Evolutionary conservation across 2,329 filamentous ascomycete species (phyloP), one percentile per base, ranked within the genome.

Genomic region (Hymenoscyphus salicellus): DNA sequence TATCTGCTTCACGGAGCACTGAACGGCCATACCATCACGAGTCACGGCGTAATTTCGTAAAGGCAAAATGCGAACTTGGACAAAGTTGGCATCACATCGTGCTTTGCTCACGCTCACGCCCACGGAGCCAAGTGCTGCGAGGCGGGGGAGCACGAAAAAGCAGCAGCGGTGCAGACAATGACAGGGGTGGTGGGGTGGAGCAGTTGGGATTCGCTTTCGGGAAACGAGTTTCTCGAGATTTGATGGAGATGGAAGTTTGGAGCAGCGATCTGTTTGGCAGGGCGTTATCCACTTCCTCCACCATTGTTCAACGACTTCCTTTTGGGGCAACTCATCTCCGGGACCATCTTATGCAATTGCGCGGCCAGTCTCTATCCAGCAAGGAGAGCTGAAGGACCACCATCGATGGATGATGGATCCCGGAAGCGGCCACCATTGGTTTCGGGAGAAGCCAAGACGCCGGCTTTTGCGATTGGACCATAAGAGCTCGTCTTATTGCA

Each of bases 321-420:
- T 26, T 61, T 68, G 65, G 60, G 70, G 69, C 36, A 68, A 55
- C 20, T 67, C 64, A 70, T 70, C 65, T 72, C 70, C 70, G 70
- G 55, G 46, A 17, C 66, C 66, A 69, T 63, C 64, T 68, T 61
- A 69, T 69, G 66, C 66, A 65, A 66, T 68, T 68, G 69, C 65
- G 65, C 63, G 62, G 63, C 66, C 62, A 56, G 26, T 55, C 49
- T 60, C 36, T 32, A 65, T 62, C 52, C 49, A 60, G 64, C 65
- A 59, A 61, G 58, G 63, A 60, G 58, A 61, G 65, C 65, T 55
- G 57, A 49, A 55, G 61, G 33, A 36, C 33, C 33, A 36, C 36
- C 14, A 38, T 17, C 14, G 36, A 38, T 49, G 30, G 58, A 33
- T 46, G 28, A n/a, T 60, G 28, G 52, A 61, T 55, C 52, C 46